Conservation (phyloP, 202 grass and related monocot genomes). For the Elaeis oleifera region DNA sequence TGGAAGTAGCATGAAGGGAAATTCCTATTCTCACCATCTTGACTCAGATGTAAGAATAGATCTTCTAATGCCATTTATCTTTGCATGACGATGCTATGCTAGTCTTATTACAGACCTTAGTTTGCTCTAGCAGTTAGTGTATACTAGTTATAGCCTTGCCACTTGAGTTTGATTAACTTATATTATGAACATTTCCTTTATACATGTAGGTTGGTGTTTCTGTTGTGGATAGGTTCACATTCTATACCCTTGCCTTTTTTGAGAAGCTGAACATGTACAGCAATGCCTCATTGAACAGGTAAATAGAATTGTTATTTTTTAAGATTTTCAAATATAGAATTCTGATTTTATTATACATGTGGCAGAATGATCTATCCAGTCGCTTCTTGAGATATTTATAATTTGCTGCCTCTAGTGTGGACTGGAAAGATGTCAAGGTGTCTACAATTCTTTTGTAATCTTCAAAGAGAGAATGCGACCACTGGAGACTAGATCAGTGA, state of each 20-base stretch:
- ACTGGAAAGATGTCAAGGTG: too few relatives aligned
- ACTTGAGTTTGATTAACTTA: slow-evolving; percentile 10
- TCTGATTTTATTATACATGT: too few relatives aligned
- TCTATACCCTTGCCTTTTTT: slow-evolving; percentile 96
- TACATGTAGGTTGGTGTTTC: slow-evolving; percentile 85
- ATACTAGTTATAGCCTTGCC: not conserved
- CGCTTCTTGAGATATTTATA: too few relatives aligned
- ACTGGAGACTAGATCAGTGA: too few relatives aligned
- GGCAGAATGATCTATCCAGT: too few relatives aligned
- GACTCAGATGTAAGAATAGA: slow-evolving; percentile 77
- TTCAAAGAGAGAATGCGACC: too few relatives aligned
- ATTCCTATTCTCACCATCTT: slow-evolving; percentile 99
- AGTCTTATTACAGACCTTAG: too few relatives aligned
- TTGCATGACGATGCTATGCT: not conserved
- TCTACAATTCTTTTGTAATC: too few relatives aligned
- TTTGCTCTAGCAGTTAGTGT: too few relatives aligned
- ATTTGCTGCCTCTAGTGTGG: too few relatives aligned
- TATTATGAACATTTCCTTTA: slow-evolving; percentile 22
- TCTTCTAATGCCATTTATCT: slow-evolving; percentile 1
- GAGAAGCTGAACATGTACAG: slow-evolving; percentile 99
- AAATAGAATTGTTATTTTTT: slow-evolving; percentile 11
- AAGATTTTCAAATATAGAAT: too few relatives aligned
- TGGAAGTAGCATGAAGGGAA: slow-evolving; percentile 98
- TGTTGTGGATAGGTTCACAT: slow-evolving; percentile 98
- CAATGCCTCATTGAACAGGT: slow-evolving; percentile 96